Evolutionary conservation across 2,329 filamentous ascomycete species (phyloP).

Genomic region (Fusarium xylarioides): DNA sequence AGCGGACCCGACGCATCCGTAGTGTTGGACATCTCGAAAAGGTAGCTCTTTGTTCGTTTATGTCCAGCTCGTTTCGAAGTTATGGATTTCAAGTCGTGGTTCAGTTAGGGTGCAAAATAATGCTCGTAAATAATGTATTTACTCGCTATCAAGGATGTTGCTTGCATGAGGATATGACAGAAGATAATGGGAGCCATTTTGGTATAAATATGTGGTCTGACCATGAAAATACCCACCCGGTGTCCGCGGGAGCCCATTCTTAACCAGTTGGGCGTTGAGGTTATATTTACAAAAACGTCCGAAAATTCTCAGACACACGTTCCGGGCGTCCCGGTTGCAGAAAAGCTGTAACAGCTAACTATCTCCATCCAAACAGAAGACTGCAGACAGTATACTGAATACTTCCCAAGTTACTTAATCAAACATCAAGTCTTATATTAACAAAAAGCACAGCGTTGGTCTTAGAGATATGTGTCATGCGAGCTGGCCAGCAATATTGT

Average conservation of each 20-base stretch:
- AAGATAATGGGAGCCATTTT: background rate
- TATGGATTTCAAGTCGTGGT: no score
- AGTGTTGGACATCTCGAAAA: background rate
- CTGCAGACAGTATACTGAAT: fast-evolving
- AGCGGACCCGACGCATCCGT: background rate
- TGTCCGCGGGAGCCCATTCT: background rate
- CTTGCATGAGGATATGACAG: background rate
- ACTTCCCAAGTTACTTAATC: fast-evolving
- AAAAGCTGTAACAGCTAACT: fast-evolving
- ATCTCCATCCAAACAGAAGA: fast-evolving
- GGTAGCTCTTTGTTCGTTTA: fast-evolving
- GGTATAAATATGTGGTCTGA: background rate
- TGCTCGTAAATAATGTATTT: fast-evolving
- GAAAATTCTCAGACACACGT: background rate
- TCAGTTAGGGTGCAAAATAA: fast-evolving
- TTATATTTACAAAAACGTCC: background rate
- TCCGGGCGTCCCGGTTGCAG: background rate
- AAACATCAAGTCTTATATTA: fast-evolving
- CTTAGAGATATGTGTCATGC: background rate
- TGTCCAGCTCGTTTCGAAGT: fast-evolving
- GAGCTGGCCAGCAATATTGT: background rate
- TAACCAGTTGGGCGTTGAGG: background rate
- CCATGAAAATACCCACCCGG: background rate
- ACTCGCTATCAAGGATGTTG: background rate
- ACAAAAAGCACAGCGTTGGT: fast-evolving